Base-by-base conservation (phyloP, 169 alveolate genomes). In the Cryptosporidium tyzzeri region DNA sequence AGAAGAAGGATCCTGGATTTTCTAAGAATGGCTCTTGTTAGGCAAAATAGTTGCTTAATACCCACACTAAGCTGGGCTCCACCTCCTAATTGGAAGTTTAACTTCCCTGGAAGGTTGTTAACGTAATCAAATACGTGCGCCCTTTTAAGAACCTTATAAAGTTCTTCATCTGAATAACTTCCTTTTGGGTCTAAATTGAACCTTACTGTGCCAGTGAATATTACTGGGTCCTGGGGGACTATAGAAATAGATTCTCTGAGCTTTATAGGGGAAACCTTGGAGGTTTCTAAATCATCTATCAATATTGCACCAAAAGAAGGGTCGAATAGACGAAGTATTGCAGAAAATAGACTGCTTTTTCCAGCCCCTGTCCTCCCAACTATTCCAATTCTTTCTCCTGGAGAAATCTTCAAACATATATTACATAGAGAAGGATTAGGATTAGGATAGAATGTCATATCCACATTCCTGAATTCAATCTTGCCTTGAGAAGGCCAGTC, bases 341-440 rank as follows among this genome's bases (percentile, higher is more conserved):
- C 93, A 0, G 92, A 84, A 12, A 94, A 91, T 3, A 95, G 48
- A 8, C 97, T 92, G 50, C 94, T 84, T 84, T 95, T 95, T 8
- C 98, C 98, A 59, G 96, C 93, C 45, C 98, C 98, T 10, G 97
- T 95, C 53, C 96, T 91, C 1, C 97, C 97, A 69, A 92, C 96
- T 50, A 95, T 93, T 35, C 96, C 97, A 41, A 95, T 85, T 58
- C 92, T 93, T 68, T 93, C 94, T 14, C 93, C 93, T n/a, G 92
- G 92, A 26, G 16, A 45, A 0, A 92, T 86, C 23, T 44, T 44
- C 29, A 92, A 50, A 14, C 53, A 62, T n/a, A 92, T 50, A 23
- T 85, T 91, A 0, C 92, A 61, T 50, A 91, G 41, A 8, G 85
- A 70, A 1, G 91, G 85, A 41, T 26, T 73, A 9, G 70, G 29